Conservation (phyloP, 2,329 filamentous ascomycete species). For the Pseudogymnoascus sp. region DNA sequence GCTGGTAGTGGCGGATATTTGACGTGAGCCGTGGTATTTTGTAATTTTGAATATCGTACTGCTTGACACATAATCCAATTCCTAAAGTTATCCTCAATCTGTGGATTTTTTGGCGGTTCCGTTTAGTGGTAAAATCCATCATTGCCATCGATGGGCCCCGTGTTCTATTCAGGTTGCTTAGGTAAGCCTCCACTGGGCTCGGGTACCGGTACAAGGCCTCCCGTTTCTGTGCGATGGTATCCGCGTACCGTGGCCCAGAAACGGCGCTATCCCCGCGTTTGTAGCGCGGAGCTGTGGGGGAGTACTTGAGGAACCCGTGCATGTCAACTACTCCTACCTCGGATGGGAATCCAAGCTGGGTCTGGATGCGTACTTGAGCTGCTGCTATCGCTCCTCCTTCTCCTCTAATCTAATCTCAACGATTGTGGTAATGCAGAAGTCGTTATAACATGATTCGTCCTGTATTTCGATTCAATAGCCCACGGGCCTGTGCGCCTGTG, state of each 20-base stretch:
- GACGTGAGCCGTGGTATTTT: not conserved
- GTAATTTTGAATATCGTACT: not conserved
- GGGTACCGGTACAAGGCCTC: not conserved
- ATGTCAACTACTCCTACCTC: not conserved
- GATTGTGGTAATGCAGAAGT: not conserved
- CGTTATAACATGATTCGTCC: not conserved
- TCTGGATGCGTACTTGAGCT: not conserved
- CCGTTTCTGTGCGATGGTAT: not conserved
- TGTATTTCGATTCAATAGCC: not conserved
- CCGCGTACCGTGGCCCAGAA: not conserved
- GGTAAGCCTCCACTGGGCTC: not conserved
- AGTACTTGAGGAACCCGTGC: not conserved
- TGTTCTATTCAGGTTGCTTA: slow-evolving; percentile 13
- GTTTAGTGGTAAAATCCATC: slow-evolving; percentile 25
- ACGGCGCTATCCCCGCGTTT: not conserved
- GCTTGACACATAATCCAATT: not conserved
- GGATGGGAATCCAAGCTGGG: not conserved
- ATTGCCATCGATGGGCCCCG: slow-evolving; percentile 32
- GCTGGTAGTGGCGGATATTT: no score
- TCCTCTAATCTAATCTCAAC: not conserved
- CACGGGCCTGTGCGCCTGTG: not conserved
- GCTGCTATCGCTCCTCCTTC: not conserved
- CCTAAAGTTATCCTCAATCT: not conserved
- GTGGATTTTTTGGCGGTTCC: not conserved
- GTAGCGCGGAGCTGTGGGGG: not conserved